Conservation (phyloP, 2,329 filamentous ascomycete genomes). For the Fonsecaea nubica region DNA sequence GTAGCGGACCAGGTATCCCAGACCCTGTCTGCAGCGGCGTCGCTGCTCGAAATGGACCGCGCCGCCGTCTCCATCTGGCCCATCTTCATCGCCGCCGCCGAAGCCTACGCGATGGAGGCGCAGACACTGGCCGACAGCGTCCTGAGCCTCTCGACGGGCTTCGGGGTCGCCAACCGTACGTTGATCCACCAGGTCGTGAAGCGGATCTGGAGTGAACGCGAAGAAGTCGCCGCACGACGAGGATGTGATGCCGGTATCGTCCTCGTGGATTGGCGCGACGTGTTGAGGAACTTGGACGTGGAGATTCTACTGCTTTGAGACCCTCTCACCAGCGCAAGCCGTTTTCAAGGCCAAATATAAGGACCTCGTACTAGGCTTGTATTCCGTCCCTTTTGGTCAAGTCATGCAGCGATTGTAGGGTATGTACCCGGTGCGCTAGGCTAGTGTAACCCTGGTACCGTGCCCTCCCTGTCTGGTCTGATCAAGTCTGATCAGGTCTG, state of each 20-base stretch:
- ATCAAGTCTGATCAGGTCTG: too few species aligned
- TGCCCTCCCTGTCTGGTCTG: too few species aligned
- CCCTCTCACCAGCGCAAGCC: neutral
- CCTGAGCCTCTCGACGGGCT: conserved; percentile 21
- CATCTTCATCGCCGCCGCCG: conserved; percentile 27
- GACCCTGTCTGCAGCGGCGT: conserved; percentile 10
- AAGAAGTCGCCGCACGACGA: conserved; percentile 17
- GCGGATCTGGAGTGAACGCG: conserved; percentile 20
- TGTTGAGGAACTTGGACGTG: conserved; percentile 20
- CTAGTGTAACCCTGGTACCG: too few species aligned
- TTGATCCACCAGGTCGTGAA: conserved; percentile 24
- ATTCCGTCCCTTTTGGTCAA: too few species aligned
- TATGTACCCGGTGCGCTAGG: too few species aligned
- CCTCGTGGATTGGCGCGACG: conserved; percentile 19
- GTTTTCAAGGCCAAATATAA: too few species aligned
- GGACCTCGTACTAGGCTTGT: too few species aligned
- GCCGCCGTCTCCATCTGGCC: conserved; percentile 29
- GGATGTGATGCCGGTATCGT: conserved; percentile 19
- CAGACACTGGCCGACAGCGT: conserved; percentile 23
- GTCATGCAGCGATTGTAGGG: too few species aligned
- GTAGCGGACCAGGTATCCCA: conserved; percentile 21
- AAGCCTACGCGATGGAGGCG: conserved; percentile 24
- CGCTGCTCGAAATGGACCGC: conserved; percentile 21
- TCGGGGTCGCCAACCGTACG: conserved; percentile 22
- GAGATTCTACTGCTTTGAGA: conserved; percentile 23